Evolutionary conservation across 2,329 filamentous ascomycete genomes (phyloP).

Genomic region (Endoconidiophora polonica): DNA sequence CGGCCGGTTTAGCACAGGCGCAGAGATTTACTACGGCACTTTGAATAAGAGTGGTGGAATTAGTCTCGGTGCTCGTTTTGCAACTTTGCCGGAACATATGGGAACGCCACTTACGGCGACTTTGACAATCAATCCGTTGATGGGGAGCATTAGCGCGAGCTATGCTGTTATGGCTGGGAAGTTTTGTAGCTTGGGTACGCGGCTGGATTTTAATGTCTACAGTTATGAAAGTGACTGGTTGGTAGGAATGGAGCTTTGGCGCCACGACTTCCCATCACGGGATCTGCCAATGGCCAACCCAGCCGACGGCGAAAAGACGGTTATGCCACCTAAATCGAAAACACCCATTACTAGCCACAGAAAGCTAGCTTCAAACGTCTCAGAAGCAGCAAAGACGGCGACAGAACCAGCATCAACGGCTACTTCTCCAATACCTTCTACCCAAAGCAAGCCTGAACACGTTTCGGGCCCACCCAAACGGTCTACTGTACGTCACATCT

Average conservation of each 20-base stretch:
- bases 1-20: conserved; percentile 78
- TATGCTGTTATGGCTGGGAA: conserved; percentile 81
- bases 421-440: neutral
- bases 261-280: conserved; percentile 34
- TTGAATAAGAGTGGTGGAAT: conserved; percentile 88
- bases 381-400: too few relatives aligned
- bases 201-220: conserved; percentile 95
- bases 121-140: conserved; percentile 79
- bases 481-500: neutral
- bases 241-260: conserved; percentile 86
- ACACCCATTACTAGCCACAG: neutral
- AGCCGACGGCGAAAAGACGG: conserved; percentile 5
- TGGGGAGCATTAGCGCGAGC: conserved; percentile 80
- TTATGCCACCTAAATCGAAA: conserved; percentile 3
- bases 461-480: neutral
- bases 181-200: conserved; percentile 70
- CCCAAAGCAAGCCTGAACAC: neutral
- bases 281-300: conserved; percentile 19
- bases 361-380: neutral
- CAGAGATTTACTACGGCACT: conserved; percentile 87
- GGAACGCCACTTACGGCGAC: conserved; percentile 90
- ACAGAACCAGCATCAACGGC: neutral
- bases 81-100: conserved; percentile 62
- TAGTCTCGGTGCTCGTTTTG: conserved; percentile 76
- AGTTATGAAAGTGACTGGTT: conserved; percentile 93